Percentiles rank a stretch among this genome's conserved stretches.
These are phyloP conservation scores for Tylopilus sp. DNA, from an alignment of 768 basidiomycete species.

Conservation along the genomic window DNA sequence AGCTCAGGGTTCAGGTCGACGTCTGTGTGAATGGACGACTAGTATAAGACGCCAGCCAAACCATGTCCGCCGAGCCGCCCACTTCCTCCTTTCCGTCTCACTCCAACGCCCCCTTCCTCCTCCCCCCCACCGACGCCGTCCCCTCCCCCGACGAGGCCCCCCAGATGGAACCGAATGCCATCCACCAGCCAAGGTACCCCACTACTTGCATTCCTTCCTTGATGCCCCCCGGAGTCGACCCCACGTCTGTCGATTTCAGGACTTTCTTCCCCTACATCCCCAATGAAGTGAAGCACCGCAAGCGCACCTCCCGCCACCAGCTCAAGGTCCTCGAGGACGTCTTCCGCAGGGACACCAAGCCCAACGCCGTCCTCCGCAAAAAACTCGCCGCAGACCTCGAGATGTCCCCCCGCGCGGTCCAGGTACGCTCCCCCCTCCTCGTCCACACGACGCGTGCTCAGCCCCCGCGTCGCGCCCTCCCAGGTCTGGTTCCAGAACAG, in stretches of 20 bases:
- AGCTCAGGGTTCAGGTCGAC: slow-evolving; percentile 18
- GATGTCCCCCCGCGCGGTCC: slow-evolving; percentile 94
- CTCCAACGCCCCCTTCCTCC: slow-evolving; percentile 15
- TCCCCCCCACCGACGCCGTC: neutral
- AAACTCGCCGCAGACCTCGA: slow-evolving; percentile 76
- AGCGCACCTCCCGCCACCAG: slow-evolving; percentile 84
- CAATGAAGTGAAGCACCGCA: slow-evolving; percentile 92
- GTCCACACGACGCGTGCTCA: slow-evolving; percentile 18
- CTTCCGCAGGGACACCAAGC: slow-evolving; percentile 88
- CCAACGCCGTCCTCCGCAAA: slow-evolving; percentile 77
- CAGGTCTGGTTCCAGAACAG: slow-evolving; percentile 94
- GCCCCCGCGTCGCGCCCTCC: slow-evolving; percentile 11
- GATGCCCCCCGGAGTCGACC: slow-evolving; percentile 56
- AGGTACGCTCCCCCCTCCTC: slow-evolving; percentile 51
- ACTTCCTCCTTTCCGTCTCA: slow-evolving; percentile 35
- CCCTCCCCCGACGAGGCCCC: slow-evolving; percentile 18
- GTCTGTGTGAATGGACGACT: slow-evolving; percentile 27
- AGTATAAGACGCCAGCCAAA: slow-evolving; percentile 30
- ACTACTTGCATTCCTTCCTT: slow-evolving; percentile 45
- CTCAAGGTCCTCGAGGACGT: slow-evolving; percentile 85
- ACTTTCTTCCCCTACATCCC: slow-evolving; percentile 87
- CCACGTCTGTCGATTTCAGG: slow-evolving; percentile 67
- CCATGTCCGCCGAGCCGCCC: slow-evolving; percentile 35
- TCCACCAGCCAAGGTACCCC: slow-evolving; percentile 29
- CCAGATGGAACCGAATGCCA: slow-evolving; percentile 26